Evolutionary conservation across 164 flowering plant species (phyloP).

Genomic region (Chimonanthus praecox): DNA sequence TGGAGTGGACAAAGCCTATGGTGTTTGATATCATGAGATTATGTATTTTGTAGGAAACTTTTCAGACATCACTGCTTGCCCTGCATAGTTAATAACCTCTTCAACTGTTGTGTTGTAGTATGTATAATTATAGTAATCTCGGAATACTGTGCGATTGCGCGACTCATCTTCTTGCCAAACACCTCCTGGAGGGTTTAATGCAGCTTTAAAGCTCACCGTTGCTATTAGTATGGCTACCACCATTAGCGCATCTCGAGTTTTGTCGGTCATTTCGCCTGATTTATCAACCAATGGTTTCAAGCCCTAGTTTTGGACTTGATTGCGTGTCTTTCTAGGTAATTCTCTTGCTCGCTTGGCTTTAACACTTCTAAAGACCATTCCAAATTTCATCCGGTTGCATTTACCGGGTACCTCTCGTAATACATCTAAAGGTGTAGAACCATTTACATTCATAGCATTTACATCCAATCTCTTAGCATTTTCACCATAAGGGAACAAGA

Average conservation of each 20-base stretch:
- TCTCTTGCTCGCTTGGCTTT: too few relatives aligned
- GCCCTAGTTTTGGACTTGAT: neutral
- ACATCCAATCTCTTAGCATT: neutral
- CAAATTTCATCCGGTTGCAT: neutral
- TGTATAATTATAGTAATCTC: too few relatives aligned
- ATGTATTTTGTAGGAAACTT: neutral
- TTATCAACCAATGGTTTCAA: neutral
- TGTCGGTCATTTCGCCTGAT: neutral
- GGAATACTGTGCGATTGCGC: too few relatives aligned
- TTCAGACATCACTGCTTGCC: neutral
- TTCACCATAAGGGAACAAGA: too few relatives aligned
- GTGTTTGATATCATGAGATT: neutral
- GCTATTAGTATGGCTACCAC: constrained; percentile 1
- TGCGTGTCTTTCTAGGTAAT: too few relatives aligned
- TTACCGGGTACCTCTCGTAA: neutral
- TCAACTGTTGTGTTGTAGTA: neutral
- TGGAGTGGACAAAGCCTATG: neutral
- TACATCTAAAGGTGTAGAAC: neutral
- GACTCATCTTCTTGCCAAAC: neutral
- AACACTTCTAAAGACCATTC: neutral
- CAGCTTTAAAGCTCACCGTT: constrained; percentile 5
- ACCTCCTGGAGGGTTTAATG: constrained; percentile 7
- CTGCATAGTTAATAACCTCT: neutral
- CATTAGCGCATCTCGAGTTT: constrained; percentile 1
- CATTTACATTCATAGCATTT: neutral